A percentile compares a stretch with the other conserved stretches of the same genome.
phyloP scores from a whole-genome alignment of 2,329 filamentous ascomycete genomes.

The Ophioceras dolichostomum region DNA sequence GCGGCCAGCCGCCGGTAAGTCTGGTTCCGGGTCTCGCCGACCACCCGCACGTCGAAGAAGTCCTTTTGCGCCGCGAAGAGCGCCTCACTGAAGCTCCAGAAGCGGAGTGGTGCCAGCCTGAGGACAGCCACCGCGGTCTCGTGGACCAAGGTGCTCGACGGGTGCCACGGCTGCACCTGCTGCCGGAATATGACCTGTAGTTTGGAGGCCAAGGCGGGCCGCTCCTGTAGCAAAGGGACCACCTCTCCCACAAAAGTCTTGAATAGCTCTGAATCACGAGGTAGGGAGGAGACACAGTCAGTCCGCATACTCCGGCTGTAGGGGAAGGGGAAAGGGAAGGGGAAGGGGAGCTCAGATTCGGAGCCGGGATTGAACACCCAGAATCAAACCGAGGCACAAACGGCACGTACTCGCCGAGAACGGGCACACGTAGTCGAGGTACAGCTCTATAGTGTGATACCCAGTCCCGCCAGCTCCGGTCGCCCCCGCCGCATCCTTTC shows the following conservation, averaged over 20 bases:
- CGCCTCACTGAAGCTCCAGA: slow-evolving; percentile 65
- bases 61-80: slow-evolving; percentile 55
- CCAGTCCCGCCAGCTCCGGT: slow-evolving; percentile 7
- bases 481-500: background rate
- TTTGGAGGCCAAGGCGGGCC: slow-evolving; percentile 36
- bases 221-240: slow-evolving; percentile 40
- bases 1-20: slow-evolving; percentile 72
- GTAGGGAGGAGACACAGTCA: too few relatives aligned
- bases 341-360: too few relatives aligned
- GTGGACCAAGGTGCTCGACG: slow-evolving; percentile 66
- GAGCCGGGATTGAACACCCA: too few relatives aligned
- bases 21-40: slow-evolving; percentile 71
- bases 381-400: too few relatives aligned
- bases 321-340: too few relatives aligned
- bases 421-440: slow-evolving; percentile 87
- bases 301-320: too few relatives aligned
- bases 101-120: slow-evolving; percentile 54
- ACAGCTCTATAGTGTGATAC: slow-evolving; percentile 48
- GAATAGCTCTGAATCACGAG: slow-evolving; percentile 49
- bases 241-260: slow-evolving; percentile 59
- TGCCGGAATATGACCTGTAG: slow-evolving; percentile 77
- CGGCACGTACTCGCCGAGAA: slow-evolving; percentile 31
- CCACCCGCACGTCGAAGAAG: slow-evolving; percentile 77
- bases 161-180: slow-evolving; percentile 93
- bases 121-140: slow-evolving; percentile 79